Conservation (phyloP, 2,329 filamentous ascomycete species). For the Sporothrix globosa region DNA sequence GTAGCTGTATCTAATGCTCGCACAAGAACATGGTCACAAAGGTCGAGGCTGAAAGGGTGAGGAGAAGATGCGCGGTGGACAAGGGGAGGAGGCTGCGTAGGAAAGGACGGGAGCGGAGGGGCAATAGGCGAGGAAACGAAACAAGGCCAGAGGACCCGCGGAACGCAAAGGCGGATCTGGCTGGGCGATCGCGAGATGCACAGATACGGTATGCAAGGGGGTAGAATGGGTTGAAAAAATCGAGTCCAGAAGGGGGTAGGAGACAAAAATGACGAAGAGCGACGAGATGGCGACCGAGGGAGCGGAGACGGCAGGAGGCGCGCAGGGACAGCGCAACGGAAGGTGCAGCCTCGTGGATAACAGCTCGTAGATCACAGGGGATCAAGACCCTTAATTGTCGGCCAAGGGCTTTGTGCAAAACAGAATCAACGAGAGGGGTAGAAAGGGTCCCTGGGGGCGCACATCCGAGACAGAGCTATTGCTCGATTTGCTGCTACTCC, state of each 20-base stretch:
- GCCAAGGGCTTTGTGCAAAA: conserved; percentile 1
- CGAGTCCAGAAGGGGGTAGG: background rate
- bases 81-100: background rate
- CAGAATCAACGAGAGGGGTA: conserved; percentile 10
- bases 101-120: background rate
- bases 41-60: background rate
- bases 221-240: background rate
- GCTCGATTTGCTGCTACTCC: too few species aligned
- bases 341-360: conserved; percentile 9
- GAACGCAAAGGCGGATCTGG: background rate
- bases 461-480: background rate
- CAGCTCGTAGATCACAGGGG: background rate
- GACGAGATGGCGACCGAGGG: background rate
- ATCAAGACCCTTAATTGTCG: background rate
- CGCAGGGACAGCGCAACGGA: background rate
- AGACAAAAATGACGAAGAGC: background rate
- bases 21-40: conserved; percentile 15
- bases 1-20: background rate
- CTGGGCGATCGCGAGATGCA: background rate
- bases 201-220: conserved; percentile 7
- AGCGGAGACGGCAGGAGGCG: background rate
- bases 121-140: background rate
- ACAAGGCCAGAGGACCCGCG: background rate
- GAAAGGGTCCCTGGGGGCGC: background rate
- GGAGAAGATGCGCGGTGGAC: background rate